Evolutionary conservation across 2,329 filamentous ascomycete species (phyloP).

Genomic region (Simplicillium sp.): DNA sequence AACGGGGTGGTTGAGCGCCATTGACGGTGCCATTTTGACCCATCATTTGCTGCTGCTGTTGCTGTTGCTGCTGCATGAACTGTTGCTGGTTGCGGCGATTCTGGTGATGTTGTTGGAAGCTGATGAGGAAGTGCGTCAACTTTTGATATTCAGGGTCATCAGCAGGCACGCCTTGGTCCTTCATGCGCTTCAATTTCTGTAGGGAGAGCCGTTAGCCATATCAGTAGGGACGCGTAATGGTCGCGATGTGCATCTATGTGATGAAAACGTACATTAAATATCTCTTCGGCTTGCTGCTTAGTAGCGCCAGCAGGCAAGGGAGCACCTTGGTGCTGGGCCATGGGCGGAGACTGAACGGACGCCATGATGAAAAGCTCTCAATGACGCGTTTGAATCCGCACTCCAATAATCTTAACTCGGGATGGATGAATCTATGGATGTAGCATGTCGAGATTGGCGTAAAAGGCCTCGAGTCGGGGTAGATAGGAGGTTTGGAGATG

Average conservation of each 20-base stretch:
- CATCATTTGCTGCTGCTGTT: constrained; percentile 33
- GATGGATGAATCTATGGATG: constrained; percentile 16
- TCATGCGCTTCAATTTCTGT: constrained; percentile 86
- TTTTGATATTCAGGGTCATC: constrained; percentile 85
- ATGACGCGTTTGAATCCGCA: constrained; percentile 12
- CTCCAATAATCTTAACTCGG: constrained; percentile 14
- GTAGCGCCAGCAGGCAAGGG: constrained; percentile 59
- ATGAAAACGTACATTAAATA: constrained; percentile 49
- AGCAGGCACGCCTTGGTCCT: constrained; percentile 68
- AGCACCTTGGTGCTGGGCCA: constrained; percentile 56
- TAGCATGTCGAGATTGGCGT: constrained; percentile 27
- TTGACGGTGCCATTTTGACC: constrained; percentile 49
- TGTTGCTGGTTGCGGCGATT: constrained; percentile 39
- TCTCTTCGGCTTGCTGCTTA: constrained; percentile 68
- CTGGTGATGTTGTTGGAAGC: constrained; percentile 58
- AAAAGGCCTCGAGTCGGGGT: constrained; percentile 2
- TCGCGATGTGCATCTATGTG: background rate
- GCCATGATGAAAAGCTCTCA: constrained; percentile 51
- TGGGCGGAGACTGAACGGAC: constrained; percentile 65
- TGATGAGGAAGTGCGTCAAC: constrained; percentile 56
- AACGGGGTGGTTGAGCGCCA: constrained; percentile 31
- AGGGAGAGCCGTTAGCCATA: background rate
- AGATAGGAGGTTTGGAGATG: constrained; percentile 2
- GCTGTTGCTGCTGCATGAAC: constrained; percentile 60
- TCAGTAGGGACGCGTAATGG: background rate